These are phyloP conservation scores for Saccharomyces hybrid DNA, from an alignment of 1,139 yeast species.

Conservation along the genomic window DNA sequence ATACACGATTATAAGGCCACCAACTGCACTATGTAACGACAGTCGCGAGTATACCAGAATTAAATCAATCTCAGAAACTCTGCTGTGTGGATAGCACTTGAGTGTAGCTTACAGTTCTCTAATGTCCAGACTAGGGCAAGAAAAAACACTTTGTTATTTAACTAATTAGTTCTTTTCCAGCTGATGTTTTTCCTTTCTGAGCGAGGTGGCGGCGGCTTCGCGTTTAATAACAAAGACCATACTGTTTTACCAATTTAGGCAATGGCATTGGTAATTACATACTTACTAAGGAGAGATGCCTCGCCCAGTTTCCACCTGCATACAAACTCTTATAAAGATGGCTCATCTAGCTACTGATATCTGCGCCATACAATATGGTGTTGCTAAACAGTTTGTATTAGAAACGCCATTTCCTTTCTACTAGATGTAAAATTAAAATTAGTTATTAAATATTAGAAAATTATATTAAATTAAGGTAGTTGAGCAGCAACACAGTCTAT, in stretches of 20 bases:
- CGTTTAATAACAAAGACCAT: neutral
- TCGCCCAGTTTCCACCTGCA: neutral
- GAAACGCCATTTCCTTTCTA: neutral
- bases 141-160: neutral
- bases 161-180: neutral
- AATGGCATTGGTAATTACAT: neutral
- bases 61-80: neutral
- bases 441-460: neutral
- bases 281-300: neutral
- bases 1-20: neutral
- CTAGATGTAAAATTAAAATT: no score
- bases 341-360: neutral
- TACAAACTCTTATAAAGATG: neutral
- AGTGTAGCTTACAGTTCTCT: neutral
- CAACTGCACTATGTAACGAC: neutral
- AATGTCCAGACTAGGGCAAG: neutral
- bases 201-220: neutral
- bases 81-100: neutral
- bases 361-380: neutral
- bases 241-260: neutral
- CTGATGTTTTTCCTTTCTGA: neutral
- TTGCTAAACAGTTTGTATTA: no score
- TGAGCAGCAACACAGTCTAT: constrained; percentile 19
- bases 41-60: neutral
- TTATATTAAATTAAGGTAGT: neutral